Conservation (phyloP, 345 rosid species). For the Rhodamnia rubescens region DNA sequence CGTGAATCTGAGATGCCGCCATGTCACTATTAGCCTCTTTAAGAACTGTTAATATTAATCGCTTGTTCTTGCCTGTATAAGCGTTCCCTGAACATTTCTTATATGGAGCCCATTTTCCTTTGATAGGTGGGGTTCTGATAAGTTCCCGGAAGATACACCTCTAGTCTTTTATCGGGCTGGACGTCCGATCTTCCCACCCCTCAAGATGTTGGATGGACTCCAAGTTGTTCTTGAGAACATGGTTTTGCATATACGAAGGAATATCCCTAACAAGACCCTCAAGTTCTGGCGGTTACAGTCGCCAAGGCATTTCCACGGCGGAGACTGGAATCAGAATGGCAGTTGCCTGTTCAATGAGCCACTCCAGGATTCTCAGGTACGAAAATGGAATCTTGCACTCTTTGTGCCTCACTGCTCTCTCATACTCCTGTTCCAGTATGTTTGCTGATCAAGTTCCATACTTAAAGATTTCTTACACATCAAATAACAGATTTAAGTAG, state of each 20-base stretch:
- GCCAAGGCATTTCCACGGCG: conserved; percentile 81
- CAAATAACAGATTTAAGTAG: not conserved
- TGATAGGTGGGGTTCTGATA: conserved; percentile 83
- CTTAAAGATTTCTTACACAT: not conserved
- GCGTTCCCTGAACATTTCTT: not conserved
- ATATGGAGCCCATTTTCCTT: not conserved
- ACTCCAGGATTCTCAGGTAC: conserved; percentile 61
- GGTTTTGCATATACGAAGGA: conserved; percentile 49
- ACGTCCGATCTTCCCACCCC: conserved; percentile 57
- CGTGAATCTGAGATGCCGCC: not conserved
- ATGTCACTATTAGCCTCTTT: not conserved
- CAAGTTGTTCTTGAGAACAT: conserved; percentile 65
- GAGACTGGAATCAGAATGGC: conserved; percentile 95
- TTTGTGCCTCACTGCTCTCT: not conserved
- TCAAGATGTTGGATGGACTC: conserved; percentile 58
- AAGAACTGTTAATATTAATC: not conserved
- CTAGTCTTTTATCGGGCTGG: conserved; percentile 70
- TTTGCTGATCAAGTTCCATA: not conserved
- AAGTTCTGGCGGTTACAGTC: conserved; percentile 95
- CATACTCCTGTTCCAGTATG: not conserved
- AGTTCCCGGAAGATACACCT: conserved; percentile 82
- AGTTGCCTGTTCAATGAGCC: conserved; percentile 76
- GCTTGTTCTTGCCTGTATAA: not conserved
- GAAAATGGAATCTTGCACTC: not conserved
- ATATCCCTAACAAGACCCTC: conserved; percentile 46